Conservation (phyloP, 2,329 filamentous ascomycete genomes). For the Pseudovirgaria hyperparasitica region DNA sequence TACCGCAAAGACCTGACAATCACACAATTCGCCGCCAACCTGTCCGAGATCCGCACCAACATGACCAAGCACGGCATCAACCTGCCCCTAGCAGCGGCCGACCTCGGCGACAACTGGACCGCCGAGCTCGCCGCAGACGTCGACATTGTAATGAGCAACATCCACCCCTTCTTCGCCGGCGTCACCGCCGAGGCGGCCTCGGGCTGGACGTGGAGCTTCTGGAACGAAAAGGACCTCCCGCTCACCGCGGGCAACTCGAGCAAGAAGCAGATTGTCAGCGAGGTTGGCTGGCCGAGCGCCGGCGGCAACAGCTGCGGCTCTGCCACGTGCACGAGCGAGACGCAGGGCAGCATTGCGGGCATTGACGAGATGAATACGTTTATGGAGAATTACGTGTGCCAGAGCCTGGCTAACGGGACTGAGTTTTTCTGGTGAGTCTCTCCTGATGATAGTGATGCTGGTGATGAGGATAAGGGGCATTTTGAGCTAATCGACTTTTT, state of each 20-base stretch:
- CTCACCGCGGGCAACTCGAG: constrained; percentile 45
- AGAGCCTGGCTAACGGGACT: constrained; percentile 65
- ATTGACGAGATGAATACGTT: constrained; percentile 75
- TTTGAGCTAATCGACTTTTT: constrained; percentile 3
- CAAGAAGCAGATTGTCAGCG: constrained; percentile 65
- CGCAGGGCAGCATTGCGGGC: constrained; percentile 61
- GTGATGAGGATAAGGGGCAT: background rate
- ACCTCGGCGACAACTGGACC: constrained; percentile 83
- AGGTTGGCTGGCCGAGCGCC: constrained; percentile 80
- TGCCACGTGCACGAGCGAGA: constrained; percentile 41
- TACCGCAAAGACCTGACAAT: constrained; percentile 54
- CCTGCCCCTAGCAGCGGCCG: constrained; percentile 73
- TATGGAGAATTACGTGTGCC: constrained; percentile 75
- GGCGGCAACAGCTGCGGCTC: constrained; percentile 70
- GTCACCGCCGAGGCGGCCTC: constrained; percentile 55
- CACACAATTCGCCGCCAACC: constrained; percentile 47
- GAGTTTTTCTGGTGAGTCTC: constrained; percentile 75
- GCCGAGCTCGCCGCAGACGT: constrained; percentile 52
- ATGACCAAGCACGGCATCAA: constrained; percentile 53
- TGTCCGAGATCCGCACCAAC: constrained; percentile 58
- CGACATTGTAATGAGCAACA: constrained; percentile 90
- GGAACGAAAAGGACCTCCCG: constrained; percentile 53
- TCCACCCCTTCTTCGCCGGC: constrained; percentile 91
- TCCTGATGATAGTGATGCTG: background rate
- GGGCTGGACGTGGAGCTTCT: constrained; percentile 74